Evolutionary conservation across 2,329 filamentous ascomycete genomes (phyloP), one percentile per base, ranked within the genome.

Genomic region (Herpotrichia juniperi): DNA sequence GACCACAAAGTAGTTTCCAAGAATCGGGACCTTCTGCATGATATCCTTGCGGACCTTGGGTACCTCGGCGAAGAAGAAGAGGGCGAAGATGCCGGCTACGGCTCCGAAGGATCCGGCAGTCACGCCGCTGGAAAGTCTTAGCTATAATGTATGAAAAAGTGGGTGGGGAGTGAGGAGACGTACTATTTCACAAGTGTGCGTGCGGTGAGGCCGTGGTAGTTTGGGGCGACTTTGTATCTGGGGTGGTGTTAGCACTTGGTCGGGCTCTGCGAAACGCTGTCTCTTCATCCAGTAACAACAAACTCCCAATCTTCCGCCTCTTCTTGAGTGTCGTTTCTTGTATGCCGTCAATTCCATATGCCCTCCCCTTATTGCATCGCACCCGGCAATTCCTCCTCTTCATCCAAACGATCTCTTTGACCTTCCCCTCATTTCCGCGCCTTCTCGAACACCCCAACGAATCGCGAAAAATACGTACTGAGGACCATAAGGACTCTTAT

Each of bases 1-100:
- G 56, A 79, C 75, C 64, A 81, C 74, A 69, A 81, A 87, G 74
- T 83, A 84, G 49, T 73, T 69, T 57, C 82, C 81, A 45, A 87
- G 74, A 59, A 86, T 70, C 6, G 85, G 85, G 22, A 87, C 64
- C 74, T 85, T 82, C 73, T 81, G 78, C 69, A 86, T 77, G 60
- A 87, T 84, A 68, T 87, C 85, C 63, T 81, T 78, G 67, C 83
- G 78, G 40, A 88, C 83, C 66, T 79, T 81, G 53, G 85, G 85
- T 22, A 87, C 79, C 63, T 86, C 84, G 63, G 83, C 81, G 75
- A 87, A 83, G 79, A 87, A 85, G 77, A 84, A 87, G 62, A 87
- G 69, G 31, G 81, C 83, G 72, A 84, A 83, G 68, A 83, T 75
- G 57, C 82, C 84, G 35, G 81, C 78, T 42, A 79, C 77, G 56